These are phyloP conservation scores for Kurtzmaniella natalensis DNA, from an alignment of 1,139 yeast species.

Conservation along the genomic window DNA sequence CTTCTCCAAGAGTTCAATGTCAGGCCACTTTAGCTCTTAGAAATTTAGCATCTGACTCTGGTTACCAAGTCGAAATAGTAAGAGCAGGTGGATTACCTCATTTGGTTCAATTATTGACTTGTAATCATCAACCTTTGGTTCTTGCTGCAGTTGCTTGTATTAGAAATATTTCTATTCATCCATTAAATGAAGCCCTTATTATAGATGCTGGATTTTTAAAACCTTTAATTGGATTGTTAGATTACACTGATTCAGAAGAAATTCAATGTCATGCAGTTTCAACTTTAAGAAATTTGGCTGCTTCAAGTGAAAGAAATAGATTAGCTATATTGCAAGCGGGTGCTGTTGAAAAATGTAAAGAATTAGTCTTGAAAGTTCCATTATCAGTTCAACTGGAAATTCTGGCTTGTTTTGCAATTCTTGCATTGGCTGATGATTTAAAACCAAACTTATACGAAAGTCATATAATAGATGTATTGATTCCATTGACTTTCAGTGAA, in stretches of 20 bases:
- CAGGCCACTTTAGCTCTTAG: conserved; percentile 96
- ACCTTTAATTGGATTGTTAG: conserved; percentile 82
- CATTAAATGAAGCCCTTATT: conserved; percentile 89
- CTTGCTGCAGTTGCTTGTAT: conserved; percentile 98
- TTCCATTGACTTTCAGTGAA: conserved; percentile 83
- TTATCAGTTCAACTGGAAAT: conserved; percentile 92
- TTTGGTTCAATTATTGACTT: conserved; percentile 78
- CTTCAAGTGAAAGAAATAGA: conserved; percentile 89
- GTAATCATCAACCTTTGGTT: conserved; percentile 87
- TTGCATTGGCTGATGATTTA: conserved; percentile 93
- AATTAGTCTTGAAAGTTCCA: conserved; percentile 78
- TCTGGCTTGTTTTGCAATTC: conserved; percentile 94
- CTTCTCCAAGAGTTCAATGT: conserved; percentile 92
- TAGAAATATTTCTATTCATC: conserved; percentile 93
- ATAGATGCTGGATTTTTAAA: conserved; percentile 94
- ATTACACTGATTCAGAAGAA: conserved; percentile 86
- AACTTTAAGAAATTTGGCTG: conserved; percentile 91
- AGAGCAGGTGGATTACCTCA: conserved; percentile 94
- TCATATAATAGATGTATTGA: conserved; percentile 81
- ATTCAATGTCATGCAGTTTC: conserved; percentile 98
- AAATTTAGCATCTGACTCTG: conserved; percentile 90
- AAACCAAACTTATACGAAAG: conserved; percentile 80
- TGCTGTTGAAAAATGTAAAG: conserved; percentile 91
- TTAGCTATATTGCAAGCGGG: conserved; percentile 91
- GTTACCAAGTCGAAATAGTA: conserved; percentile 91